phyloP scores from a whole-genome alignment of 352 stramenopile genomes.

The Phytophthora sp. region DNA sequence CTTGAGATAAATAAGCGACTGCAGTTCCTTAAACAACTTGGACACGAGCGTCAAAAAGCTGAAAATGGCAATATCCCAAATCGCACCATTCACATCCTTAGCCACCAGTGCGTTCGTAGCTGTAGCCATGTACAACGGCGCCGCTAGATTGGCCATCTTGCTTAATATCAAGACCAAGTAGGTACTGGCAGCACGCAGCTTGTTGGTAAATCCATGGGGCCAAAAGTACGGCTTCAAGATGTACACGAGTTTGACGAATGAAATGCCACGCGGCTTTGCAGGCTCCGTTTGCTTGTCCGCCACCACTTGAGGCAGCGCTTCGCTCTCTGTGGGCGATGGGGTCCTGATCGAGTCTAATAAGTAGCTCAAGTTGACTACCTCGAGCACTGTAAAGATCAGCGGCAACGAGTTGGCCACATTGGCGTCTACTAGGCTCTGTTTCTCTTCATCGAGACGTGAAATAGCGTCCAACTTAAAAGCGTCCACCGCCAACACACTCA shows the following conservation, averaged over 20 bases:
- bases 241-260: slow-evolving; percentile 84
- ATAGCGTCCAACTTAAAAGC: slow-evolving; percentile 78
- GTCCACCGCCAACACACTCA: slow-evolving; percentile 71
- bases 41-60: slow-evolving; percentile 82
- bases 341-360: slow-evolving; percentile 61
- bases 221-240: slow-evolving; percentile 91
- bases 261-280: slow-evolving; percentile 65
- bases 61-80: slow-evolving; percentile 80
- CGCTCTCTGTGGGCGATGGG: slow-evolving; percentile 26
- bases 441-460: slow-evolving; percentile 58
- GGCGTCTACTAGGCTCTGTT: slow-evolving; percentile 58
- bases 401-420: slow-evolving; percentile 87
- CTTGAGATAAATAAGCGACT: slow-evolving; percentile 94
- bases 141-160: slow-evolving; percentile 93
- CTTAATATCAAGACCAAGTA: slow-evolving; percentile 93
- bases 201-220: slow-evolving; percentile 75
- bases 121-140: slow-evolving; percentile 93
- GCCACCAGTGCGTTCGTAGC: slow-evolving; percentile 92
- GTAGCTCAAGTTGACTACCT: slow-evolving; percentile 80
- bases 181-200: slow-evolving; percentile 87
- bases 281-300: slow-evolving; percentile 36
- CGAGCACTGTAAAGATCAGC: slow-evolving; percentile 85
- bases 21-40: slow-evolving; percentile 94
- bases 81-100: slow-evolving; percentile 51
- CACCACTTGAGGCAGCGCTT: slow-evolving; percentile 36